Evolutionary conservation across 2,329 filamentous ascomycete genomes (phyloP), one percentile per base, ranked within the genome.

Genomic region (Raffaelea deltoideospora): DNA sequence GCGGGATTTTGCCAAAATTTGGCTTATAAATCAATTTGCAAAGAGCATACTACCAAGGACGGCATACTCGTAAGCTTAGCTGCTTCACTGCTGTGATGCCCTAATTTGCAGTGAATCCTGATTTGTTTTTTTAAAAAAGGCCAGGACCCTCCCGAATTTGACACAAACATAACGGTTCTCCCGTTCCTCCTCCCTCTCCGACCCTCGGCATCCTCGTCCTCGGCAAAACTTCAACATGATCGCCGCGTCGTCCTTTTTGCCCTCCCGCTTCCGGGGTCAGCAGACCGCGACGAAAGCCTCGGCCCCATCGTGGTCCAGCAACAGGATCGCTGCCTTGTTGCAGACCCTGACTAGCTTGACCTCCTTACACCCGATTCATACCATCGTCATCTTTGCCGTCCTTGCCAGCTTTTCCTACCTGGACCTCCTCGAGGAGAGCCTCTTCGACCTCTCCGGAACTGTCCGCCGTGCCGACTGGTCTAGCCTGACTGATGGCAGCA

Each of bases 331-430:
- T 5, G 79, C 82, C 4, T 58, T 79, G 35, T 67, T 96, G 33
- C 82, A 92, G 55, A 70, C 73, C 30, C 63, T 95, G 43, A 83
- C 88, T 29, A 77, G 76, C 48, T 70, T 84, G 49, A 86, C 90
- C 41, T 93, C 83, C 60, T 79, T 82, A 4, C 88, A 96, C 58
- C 90, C 90, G 1, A 93, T 98, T 45, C 86, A 96, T 54, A 95
- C 88, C 36, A 84, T 98, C 44, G 85, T 92, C 45, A 71, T 86
- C 45, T 80, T 94, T 46, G 86, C 87, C 35, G 61, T 96, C 35
- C 65, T 98, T 35, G 90, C 87, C 40, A 96, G 88, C 58, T 92
- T 86, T 33, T 92, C 87, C 43, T 98, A 98, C 55, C 76, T 96
- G 45, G 86, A 87, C 31, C 70, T 96, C 33, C 69, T 98, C 17